phyloP scores from a whole-genome alignment of 345 rosid species.

The Linum trigynum region DNA sequence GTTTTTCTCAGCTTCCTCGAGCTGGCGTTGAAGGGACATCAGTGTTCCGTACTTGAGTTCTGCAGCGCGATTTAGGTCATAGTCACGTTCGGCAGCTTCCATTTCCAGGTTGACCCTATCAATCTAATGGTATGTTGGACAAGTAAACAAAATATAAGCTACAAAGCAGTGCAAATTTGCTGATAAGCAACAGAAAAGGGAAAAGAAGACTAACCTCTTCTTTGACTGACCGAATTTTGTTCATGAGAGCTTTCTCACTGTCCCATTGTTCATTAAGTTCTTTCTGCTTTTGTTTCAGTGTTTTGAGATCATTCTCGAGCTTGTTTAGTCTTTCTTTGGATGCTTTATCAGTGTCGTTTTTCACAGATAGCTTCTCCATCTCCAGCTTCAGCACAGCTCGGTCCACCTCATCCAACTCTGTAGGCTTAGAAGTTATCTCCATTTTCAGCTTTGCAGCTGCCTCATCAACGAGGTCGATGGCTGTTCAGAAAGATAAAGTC shows the following conservation, averaged over 20 bases:
- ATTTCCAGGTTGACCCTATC: constrained; percentile 84
- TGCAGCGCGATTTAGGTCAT: constrained; percentile 73
- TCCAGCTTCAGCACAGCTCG: constrained; percentile 78
- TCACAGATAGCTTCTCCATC: constrained; percentile 88
- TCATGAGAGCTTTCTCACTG: constrained; percentile 64
- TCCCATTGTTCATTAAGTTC: constrained; percentile 71
- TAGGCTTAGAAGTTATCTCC: constrained; percentile 98
- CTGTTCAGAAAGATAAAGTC: constrained; percentile 31
- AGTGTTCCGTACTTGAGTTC: constrained; percentile 90
- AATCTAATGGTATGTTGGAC: constrained; percentile 36
- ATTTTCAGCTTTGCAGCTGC: constrained; percentile 94
- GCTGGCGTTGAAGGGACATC: constrained; percentile 73
- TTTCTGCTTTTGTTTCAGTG: constrained; percentile 61
- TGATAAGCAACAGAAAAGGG: background rate
- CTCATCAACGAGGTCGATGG: constrained; percentile 94
- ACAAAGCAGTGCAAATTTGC: background rate
- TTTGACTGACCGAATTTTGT: constrained; percentile 56
- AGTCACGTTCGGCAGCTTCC: constrained; percentile 96
- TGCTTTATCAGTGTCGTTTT: constrained; percentile 74
- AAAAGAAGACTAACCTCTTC: constrained; percentile 56
- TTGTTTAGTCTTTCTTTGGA: constrained; percentile 76
- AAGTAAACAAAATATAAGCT: constrained; percentile 1
- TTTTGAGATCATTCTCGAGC: constrained; percentile 57
- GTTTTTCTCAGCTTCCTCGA: constrained; percentile 80
- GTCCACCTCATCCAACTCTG: constrained; percentile 79